A percentile compares a stretch with the other conserved stretches of the same genome.
These are phyloP conservation scores for Suillus fuscotomentosus DNA, from an alignment of 768 basidiomycete species.

Conservation along the genomic window DNA sequence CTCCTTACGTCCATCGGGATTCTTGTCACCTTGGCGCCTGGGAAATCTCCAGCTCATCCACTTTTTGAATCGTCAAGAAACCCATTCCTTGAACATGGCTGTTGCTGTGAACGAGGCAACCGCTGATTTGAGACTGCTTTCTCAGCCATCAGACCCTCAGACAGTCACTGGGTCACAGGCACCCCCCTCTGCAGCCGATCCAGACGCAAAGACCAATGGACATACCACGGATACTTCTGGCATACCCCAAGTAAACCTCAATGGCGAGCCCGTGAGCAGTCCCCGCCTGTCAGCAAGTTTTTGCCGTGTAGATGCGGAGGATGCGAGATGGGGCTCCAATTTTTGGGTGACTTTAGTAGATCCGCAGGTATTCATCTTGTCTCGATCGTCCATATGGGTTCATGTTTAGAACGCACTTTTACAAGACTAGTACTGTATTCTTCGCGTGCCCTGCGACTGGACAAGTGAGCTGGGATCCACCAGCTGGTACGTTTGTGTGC, in stretches of 20 bases:
- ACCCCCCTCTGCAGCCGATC: conserved; percentile 8
- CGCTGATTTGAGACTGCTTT: conserved; percentile 18
- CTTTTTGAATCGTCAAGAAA: not conserved
- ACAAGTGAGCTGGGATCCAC: conserved; percentile 91
- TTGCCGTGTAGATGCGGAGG: conserved; percentile 28
- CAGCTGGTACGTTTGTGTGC: conserved; percentile 85
- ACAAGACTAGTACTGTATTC: conserved; percentile 65
- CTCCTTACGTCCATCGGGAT: not conserved
- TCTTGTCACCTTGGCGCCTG: not conserved
- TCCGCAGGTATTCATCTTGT: conserved; percentile 61
- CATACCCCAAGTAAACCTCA: conserved; percentile 35
- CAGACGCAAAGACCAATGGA: conserved; percentile 11
- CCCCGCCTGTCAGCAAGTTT: conserved; percentile 30
- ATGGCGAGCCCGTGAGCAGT: conserved; percentile 31
- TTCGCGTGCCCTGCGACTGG: conserved; percentile 93
- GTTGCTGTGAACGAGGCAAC: not conserved
- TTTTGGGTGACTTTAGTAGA: conserved; percentile 96
- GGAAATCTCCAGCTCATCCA: not conserved
- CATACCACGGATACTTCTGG: conserved; percentile 12
- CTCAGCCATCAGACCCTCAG: conserved; percentile 7
- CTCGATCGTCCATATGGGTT: conserved; percentile 9
- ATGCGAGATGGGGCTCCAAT: conserved; percentile 77
- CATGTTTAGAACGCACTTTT: conserved; percentile 7
- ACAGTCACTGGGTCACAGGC: conserved; percentile 6
- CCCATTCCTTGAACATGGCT: not conserved